Evolutionary conservation across 2,329 filamentous ascomycete genomes (phyloP), one percentile per base, ranked within the genome.

Genomic region (Chrysosporium queenslandicum): DNA sequence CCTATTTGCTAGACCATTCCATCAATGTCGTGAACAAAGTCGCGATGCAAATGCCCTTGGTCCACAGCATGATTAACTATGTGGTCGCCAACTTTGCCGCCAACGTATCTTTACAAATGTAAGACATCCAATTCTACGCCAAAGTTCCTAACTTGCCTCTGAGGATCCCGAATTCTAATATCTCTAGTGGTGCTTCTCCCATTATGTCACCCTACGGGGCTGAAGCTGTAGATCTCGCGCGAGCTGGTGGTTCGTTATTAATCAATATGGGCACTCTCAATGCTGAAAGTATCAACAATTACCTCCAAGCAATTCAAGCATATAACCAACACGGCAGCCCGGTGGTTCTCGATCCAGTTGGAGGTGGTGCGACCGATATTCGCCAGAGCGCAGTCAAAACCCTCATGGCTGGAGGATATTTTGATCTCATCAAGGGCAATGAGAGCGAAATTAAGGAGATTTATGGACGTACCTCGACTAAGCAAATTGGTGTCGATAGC

Each of bases 61-160:
- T 85, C 47, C 91, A 97, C 71, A 96, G 95, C 70, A 97, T 97
- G 87, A 97, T 92, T 50, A 97, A 97, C 66, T 77, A 90, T 49
- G 91, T 97, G 0, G 91, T 96, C 20, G 89, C 95, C 63, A 95
- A 96, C 70, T 86, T 97, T 62, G 87, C 90, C 14, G 91, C 92
- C 49, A 96, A 94, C 63, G 84, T 96, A 2, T 88, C 87, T 36
- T 77, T 96, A 14, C 81, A 85, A 30, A 77, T 94, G 71, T 74
- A 59, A 63, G 66, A 59, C 36, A 32, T 39, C 11, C 27, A 30
- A 11, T 6, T 30, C 11, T 30, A 14, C 23, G 20, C 20, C 30
- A 9, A 36, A 23, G 6, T 21, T 18, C 14, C n/a, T n/a, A n/a
- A n/a, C n/a, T n/a, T n/a, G n/a, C n/a, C n/a, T n/a, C n/a, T 29